Percentiles rank a stretch among this genome's conserved stretches.
phyloP scores from a whole-genome alignment of 1,284 basidiomycete genomes.

The Rhodotorula mucilaginosa region DNA sequence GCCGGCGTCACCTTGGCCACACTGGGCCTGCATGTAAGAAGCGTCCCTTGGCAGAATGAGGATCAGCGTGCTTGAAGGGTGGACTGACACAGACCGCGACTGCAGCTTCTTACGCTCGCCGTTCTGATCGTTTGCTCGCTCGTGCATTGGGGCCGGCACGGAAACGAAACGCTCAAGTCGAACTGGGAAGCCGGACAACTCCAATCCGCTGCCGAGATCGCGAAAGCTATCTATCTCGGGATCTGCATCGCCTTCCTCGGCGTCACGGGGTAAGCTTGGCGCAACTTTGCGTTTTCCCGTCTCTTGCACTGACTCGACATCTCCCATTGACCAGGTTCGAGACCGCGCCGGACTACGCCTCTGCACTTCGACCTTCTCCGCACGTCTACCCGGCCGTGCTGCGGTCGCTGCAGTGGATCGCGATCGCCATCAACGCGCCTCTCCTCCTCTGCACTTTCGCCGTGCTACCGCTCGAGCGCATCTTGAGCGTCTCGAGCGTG shows the following conservation, averaged over 20 bases:
- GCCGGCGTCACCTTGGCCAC: slow-evolving; percentile 56
- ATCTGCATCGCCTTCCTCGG: slow-evolving; percentile 67
- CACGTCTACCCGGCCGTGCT: slow-evolving; percentile 60
- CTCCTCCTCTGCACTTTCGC: slow-evolving; percentile 62
- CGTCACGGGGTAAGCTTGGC: slow-evolving; percentile 58
- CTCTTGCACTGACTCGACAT: neutral
- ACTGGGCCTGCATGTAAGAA: slow-evolving; percentile 60
- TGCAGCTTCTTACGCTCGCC: slow-evolving; percentile 56
- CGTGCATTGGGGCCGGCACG: slow-evolving; percentile 58
- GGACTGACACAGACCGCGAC: neutral
- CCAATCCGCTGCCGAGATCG: slow-evolving; percentile 47
- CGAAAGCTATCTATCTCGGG: slow-evolving; percentile 60
- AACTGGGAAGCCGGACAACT: slow-evolving; percentile 57
- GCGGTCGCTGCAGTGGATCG: slow-evolving; percentile 62
- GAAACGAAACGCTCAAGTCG: slow-evolving; percentile 54
- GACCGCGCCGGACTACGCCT: slow-evolving; percentile 61
- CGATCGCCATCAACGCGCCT: slow-evolving; percentile 57
- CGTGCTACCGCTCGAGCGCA: slow-evolving; percentile 57
- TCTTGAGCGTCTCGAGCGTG: slow-evolving; percentile 53
- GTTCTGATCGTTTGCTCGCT: slow-evolving; percentile 57
- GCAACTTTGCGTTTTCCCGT: neutral
- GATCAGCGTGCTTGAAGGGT: neutral
- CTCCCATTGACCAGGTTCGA: slow-evolving; percentile 51
- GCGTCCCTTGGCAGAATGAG: neutral
- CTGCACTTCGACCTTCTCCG: slow-evolving; percentile 55